Percentiles rank a stretch among this genome's conserved stretches.
These are phyloP conservation scores for Lathyrus oleraceus DNA, from an alignment of 306 rosid species.

Conservation along the genomic window DNA sequence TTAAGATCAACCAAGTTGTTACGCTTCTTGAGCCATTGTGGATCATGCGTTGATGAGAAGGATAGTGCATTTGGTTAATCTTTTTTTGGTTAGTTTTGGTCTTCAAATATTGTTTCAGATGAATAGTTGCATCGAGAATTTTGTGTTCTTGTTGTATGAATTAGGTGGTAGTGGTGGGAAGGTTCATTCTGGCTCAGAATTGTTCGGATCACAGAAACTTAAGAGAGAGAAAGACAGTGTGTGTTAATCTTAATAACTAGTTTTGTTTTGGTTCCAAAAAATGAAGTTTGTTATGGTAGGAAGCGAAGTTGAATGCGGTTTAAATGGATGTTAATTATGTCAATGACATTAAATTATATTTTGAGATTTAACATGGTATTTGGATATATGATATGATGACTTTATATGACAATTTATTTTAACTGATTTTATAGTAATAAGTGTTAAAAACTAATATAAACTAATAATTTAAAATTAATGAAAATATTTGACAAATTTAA, in stretches of 20 bases:
- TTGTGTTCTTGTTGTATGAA: neutral
- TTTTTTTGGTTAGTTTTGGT: conserved; percentile 29
- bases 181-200: conserved; percentile 24
- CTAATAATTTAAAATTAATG: too few relatives aligned
- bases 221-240: neutral
- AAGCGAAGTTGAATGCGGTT: conserved; percentile 49
- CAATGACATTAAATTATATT: too few relatives aligned
- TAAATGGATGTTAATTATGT: conserved; percentile 26
- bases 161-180: neutral
- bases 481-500: too few relatives aligned
- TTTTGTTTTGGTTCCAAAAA: conserved; percentile 6
- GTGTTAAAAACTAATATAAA: too few relatives aligned
- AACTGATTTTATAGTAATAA: too few relatives aligned
- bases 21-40: conserved; percentile 45
- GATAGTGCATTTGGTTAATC: conserved; percentile 34
- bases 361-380: too few relatives aligned
- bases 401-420: too few relatives aligned
- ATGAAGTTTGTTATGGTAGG: conserved; percentile 40
- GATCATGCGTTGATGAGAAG: conserved; percentile 41
- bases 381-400: too few relatives aligned
- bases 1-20: conserved; percentile 54
- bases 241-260: conserved; percentile 20
- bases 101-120: conserved; percentile 28
- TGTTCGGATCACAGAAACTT: conserved; percentile 51
- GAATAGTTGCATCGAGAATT: neutral